Evolutionary conservation across 768 basidiomycete species (phyloP), one percentile per base, ranked within the genome.

Genomic region (Omphalotus guepiniiformis): DNA sequence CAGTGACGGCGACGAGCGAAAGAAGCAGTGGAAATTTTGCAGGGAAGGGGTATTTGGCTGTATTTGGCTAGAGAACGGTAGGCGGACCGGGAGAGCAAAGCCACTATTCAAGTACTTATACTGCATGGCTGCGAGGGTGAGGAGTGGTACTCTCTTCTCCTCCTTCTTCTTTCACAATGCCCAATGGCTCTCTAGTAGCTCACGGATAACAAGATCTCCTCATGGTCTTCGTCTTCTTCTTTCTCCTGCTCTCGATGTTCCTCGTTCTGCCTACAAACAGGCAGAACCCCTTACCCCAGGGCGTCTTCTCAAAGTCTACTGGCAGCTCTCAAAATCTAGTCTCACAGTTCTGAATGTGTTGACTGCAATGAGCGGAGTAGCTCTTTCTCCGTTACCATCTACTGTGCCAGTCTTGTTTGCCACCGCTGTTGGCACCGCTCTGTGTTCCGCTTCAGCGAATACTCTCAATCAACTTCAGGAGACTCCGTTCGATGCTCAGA

Each of bases 401-500:
- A 84, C 88, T 2, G 70, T 97, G 0, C 88, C 93, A 1, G 78
- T 92, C 12, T 75, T 99, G 8, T 73, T 98, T 3, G 82, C 88
- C 13, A 89, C 94, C 0, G 92, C 94, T 0, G 60, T 88, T 22
- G 96, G 96, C 32, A 97, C 94, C 0, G 81, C 85, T 0, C 75
- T 99, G 35, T 96, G 93, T 62, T 85, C 88, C 4, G 91, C 93
- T 2, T 89, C 93, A 0, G 96, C 96, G 23, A 97, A 97, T 61
- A 78, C 95, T 2, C 74, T 96, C 57, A 99, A 99, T 67, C 93
- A 99, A 63, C 70, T 98, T 3, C 86, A 93, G 58, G 96, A 99
- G 66, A 74, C 90, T 6, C 96, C 96, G 0, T 90, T 93, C 54
- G 96, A 99, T 59, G 94, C 96, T 0, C 96, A 99, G 62, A 98